Evolutionary conservation across 2,329 filamentous ascomycete genomes (phyloP), one percentile per base, ranked within the genome.

Genomic region (Decorospora gaudefroyi): DNA sequence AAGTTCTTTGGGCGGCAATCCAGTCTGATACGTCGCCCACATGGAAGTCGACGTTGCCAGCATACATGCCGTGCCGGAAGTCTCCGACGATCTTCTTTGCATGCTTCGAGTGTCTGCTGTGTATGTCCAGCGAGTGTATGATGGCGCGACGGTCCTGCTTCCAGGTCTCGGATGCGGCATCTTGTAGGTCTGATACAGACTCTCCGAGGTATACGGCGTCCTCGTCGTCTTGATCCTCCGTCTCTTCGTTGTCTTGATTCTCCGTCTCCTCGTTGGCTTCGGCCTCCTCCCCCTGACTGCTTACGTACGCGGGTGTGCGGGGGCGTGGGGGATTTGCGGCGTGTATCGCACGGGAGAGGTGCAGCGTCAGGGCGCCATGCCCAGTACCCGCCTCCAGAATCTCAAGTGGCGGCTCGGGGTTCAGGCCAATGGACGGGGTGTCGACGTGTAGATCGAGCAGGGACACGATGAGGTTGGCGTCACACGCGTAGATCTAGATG

Each of bases 301-400:
- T 34, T 8, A 39, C 37, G 33, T 57, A 49, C 0, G 51, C 34
- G 5, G 57, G 48, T 1, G 43, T 28, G 10, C 67, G 60, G 0
- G 78, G 76, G 4, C 78, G 71, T 3, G 75, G 70, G 2, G 80
- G 72, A 60, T 91, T 91, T 12, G 83, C 86, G 30, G 81, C 87
- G 63, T 91, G 86, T 31, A 93, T 81, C 2, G 87, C 87, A 38
- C 87, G 80, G 19, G 87, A 84, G 15, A 93, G 76, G 61, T 91
- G 82, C 4, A 93, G 70, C 0, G 88, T 92, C 45, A 93, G 71
- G 22, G 85, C 84, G 45, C 88, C 89, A 75, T 91, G 87, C n/a
- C 88, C 89, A 3, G 88, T 93, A 11, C 89, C 88, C 32, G 88
- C 88, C 70, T 93, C 89, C 38, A 93, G 83, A 30, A 93, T 87